Conservation (phyloP, 2,329 filamentous ascomycete genomes). For the Myriosclerotinia curreyana region DNA sequence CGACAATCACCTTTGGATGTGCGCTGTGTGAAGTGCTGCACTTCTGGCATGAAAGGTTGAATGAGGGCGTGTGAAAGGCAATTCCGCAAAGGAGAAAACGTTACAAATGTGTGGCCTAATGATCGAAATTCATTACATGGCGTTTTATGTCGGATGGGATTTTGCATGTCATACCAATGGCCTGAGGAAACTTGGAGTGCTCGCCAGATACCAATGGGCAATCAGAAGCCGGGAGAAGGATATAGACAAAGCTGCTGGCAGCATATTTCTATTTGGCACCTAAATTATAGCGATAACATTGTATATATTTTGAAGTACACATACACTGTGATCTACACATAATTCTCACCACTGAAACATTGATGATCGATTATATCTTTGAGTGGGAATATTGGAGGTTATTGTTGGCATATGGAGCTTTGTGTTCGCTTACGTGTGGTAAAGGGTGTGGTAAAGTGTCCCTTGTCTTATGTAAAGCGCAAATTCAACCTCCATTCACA, state of each 20-base stretch:
- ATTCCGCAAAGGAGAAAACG: neutral
- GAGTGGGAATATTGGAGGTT: no score
- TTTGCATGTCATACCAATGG: neutral
- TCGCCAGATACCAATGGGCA: constrained; percentile 2
- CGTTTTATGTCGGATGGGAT: neutral
- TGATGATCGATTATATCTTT: no score
- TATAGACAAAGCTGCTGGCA: constrained; percentile 5
- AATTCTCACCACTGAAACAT: neutral
- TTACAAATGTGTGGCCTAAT: no score
- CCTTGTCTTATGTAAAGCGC: neutral
- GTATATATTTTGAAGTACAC: neutral
- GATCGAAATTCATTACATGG: neutral
- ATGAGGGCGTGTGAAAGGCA: neutral
- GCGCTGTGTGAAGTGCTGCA: constrained; percentile 5
- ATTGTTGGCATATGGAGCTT: no score
- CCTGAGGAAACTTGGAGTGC: neutral
- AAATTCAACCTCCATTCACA: neutral
- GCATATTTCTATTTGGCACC: neutral
- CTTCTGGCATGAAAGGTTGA: no score
- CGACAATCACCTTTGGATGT: constrained; percentile 15
- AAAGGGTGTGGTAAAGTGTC: neutral
- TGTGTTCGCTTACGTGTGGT: no score
- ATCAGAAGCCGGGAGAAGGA: neutral
- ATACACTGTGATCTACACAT: neutral
- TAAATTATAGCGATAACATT: neutral